Evolutionary conservation across 345 rosid genomes (phyloP), one percentile per base, ranked within the genome.

Genomic region (Lumnitzera racemosa): DNA sequence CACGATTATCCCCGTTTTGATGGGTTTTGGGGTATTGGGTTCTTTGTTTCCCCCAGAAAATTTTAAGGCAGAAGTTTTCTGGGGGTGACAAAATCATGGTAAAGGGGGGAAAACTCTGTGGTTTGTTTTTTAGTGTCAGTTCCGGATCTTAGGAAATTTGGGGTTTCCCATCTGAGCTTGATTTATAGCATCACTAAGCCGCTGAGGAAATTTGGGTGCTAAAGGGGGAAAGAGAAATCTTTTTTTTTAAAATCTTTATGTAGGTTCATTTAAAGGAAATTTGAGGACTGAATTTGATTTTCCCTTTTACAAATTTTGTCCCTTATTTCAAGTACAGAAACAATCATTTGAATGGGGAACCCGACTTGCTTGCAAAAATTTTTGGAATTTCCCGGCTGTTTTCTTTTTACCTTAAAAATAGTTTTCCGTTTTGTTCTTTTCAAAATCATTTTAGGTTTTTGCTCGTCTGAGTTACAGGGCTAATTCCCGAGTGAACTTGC

Each of bases 311-410:
- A 84, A 78, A 73, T 86, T 90, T 84, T 96, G 90, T 47, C 76
- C 80, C 0, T 43, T 94, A 90, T 71, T 81, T 94, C 77, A 83
- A 90, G 79, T 73, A 94, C 89, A 84, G 92, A 79, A 61, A 20
- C 74, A 81, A 56, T 88, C 95, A 5, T 88, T 75, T 72, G 83
- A 81, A 58, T 66, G 53, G 89, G 95, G 65, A 88, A 85, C 75
- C 97, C 86, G 74, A 87, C 99, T 50, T 94, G 96, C 96, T 94
- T 46, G 95, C 99, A 23, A 94, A 94, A 81, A 85, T 94, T 72
- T 80, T 94, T 46, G 99, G 99, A 53, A 90, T 94, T 64, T 80
- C 86, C 82, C 97, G 90, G 97, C 53, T 50, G 78, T 46, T 16
- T 47, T 20, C 17, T 47, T 46, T 49, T 51, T 61, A 43, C 51